phyloP scores from a whole-genome alignment of 129 eudicot species.

The Flaveria trinervia region DNA sequence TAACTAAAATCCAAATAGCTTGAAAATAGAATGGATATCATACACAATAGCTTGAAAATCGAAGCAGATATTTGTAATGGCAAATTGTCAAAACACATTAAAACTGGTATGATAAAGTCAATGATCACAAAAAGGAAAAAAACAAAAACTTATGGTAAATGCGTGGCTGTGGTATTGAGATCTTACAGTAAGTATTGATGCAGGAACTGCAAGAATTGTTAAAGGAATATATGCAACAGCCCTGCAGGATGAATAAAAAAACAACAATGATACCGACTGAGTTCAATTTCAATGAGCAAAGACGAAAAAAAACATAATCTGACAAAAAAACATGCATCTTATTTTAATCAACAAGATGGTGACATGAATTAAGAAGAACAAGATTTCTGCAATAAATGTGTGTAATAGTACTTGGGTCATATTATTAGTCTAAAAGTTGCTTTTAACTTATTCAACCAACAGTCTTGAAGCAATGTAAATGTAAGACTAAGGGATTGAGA shows the following conservation, averaged over 20 bases:
- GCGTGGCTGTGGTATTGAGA: not conserved
- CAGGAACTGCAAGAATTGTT: conserved; percentile 89
- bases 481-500: not conserved
- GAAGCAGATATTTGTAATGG: not conserved
- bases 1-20: not conserved
- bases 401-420: not conserved
- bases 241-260: conserved; percentile 41
- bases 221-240: conserved; percentile 89
- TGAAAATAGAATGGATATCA: not conserved
- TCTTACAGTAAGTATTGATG: conserved; percentile 84
- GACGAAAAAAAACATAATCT: conserved; percentile 1
- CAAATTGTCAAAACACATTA: not conserved
- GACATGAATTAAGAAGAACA: not conserved
- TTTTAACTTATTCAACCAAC: not conserved
- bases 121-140: not conserved
- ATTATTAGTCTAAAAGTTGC: not conserved
- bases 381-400: not conserved
- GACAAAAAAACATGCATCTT: not conserved
- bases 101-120: not conserved
- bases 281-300: not conserved
- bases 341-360: not conserved
- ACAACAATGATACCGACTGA: not conserved
- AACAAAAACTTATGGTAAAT: not conserved
- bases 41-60: not conserved
- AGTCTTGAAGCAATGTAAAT: not conserved